Evolutionary conservation across 768 basidiomycete genomes (phyloP).

Genomic region (Hydnomerulius pinastri): DNA sequence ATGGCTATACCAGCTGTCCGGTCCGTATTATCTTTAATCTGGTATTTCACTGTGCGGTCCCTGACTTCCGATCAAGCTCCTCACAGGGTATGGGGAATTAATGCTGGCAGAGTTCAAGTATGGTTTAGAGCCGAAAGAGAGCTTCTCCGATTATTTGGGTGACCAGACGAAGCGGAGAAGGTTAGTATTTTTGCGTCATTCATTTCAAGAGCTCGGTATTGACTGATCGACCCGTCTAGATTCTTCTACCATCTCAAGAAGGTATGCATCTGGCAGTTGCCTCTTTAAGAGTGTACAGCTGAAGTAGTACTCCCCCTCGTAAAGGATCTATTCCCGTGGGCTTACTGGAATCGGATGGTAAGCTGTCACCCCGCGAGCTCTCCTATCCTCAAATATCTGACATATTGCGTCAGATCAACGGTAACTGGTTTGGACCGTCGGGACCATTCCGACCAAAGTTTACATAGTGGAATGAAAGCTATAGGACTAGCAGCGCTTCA

Average conservation of each 20-base stretch:
- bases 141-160: constrained; percentile 66
- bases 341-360: constrained; percentile 79
- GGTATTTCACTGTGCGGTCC: not conserved
- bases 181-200: constrained; percentile 43
- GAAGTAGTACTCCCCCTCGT: not conserved
- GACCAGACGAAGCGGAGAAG: constrained; percentile 78
- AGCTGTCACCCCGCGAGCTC: constrained; percentile 5
- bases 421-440: constrained; percentile 50
- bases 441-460: constrained; percentile 44
- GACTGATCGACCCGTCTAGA: constrained; percentile 36
- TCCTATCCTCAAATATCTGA: constrained; percentile 7
- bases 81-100: constrained; percentile 79
- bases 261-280: constrained; percentile 34
- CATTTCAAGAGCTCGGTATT: constrained; percentile 6
- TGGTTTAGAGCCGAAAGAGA: constrained; percentile 83
- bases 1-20: constrained; percentile 89
- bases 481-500: not conserved
- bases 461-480: constrained; percentile 13
- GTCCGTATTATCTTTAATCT: constrained; percentile 43
- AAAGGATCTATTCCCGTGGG: constrained; percentile 42
- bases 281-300: not conserved
- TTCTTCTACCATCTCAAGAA: constrained; percentile 89
- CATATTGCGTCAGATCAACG: constrained; percentile 31
- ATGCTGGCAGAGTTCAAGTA: constrained; percentile 96
- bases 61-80: constrained; percentile 46